phyloP scores from a whole-genome alignment of 352 stramenopile genomes.

The Phytophthora capsici region DNA sequence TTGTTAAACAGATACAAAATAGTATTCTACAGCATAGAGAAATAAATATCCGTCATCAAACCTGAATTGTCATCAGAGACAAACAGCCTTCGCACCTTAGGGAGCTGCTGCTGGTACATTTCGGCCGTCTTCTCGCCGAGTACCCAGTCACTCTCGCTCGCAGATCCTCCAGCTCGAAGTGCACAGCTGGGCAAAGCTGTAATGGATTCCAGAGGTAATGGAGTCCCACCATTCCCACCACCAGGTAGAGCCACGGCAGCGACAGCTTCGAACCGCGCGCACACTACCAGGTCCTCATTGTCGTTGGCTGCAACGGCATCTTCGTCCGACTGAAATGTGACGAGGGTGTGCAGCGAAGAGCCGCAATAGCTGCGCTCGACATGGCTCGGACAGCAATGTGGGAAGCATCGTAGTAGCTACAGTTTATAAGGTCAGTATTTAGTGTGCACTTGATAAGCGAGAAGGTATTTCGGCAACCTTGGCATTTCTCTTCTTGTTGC shows the following conservation, averaged over 20 bases:
- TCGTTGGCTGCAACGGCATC: not conserved
- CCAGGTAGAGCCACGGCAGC: not conserved
- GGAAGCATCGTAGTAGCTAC: constrained; percentile 43
- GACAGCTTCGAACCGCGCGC: constrained; percentile 36
- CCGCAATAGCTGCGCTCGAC: constrained; percentile 44
- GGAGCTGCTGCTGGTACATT: constrained; percentile 25
- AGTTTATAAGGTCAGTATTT: too few species aligned
- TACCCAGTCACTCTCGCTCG: constrained; percentile 31
- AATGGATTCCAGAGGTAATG: constrained; percentile 1
- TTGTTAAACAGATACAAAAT: constrained; percentile 48
- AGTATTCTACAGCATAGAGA: constrained; percentile 22
- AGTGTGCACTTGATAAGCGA: not conserved
- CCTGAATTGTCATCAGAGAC: not conserved
- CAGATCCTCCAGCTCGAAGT: not conserved
- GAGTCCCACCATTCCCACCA: not conserved
- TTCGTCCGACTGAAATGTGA: constrained; percentile 15
- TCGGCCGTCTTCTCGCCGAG: constrained; percentile 30
- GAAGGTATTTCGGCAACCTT: constrained; percentile 13
- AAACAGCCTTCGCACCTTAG: constrained; percentile 21
- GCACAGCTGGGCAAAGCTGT: constrained; percentile 6
- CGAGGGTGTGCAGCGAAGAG: constrained; percentile 30
- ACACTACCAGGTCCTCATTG: constrained; percentile 31
- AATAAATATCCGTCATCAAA: not conserved
- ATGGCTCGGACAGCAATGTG: constrained; percentile 46
- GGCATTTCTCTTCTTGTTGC: constrained; percentile 21